These are phyloP conservation scores for Hypericum perforatum DNA, from an alignment of 345 rosid species.

Conservation along the genomic window DNA sequence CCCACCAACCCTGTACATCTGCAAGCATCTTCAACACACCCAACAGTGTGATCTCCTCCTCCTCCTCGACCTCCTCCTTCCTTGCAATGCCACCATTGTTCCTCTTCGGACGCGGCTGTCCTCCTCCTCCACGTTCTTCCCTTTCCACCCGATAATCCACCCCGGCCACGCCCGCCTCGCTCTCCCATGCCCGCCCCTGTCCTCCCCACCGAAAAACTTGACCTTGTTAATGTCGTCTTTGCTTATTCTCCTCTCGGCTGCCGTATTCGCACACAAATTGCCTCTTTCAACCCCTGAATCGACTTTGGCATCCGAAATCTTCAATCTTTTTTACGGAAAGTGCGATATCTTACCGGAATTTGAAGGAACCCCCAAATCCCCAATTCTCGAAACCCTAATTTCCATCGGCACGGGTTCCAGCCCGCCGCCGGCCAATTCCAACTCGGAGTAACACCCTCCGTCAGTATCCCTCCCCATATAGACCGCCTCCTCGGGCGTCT, in stretches of 20 bases:
- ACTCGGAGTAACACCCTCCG: constrained; percentile 19
- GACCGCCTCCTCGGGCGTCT: too few relatives aligned
- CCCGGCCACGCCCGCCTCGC: constrained; percentile 20
- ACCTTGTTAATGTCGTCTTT: constrained; percentile 19
- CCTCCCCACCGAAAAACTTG: constrained; percentile 10
- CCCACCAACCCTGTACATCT: background rate
- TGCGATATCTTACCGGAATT: too few relatives aligned
- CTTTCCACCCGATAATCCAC: constrained; percentile 8
- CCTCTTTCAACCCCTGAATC: background rate
- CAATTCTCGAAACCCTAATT: too few relatives aligned
- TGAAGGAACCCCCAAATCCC: too few relatives aligned
- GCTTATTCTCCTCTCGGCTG: constrained; percentile 1
- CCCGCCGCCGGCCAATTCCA: constrained; percentile 20
- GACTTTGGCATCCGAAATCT: background rate
- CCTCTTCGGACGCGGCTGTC: too few relatives aligned
- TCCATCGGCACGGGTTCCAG: constrained; percentile 7
- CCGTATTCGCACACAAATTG: constrained; percentile 1
- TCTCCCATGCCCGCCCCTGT: constrained; percentile 7
- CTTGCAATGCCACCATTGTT: too few relatives aligned
- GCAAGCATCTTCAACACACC: too few relatives aligned
- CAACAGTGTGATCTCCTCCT: too few relatives aligned
- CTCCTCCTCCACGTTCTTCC: background rate
- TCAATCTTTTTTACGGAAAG: constrained; percentile 2
- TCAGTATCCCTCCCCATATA: constrained; percentile 37
- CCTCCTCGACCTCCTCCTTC: too few relatives aligned